phyloP scores from a whole-genome alignment of 2,329 filamentous ascomycete genomes.

The Trichophyton simii region DNA sequence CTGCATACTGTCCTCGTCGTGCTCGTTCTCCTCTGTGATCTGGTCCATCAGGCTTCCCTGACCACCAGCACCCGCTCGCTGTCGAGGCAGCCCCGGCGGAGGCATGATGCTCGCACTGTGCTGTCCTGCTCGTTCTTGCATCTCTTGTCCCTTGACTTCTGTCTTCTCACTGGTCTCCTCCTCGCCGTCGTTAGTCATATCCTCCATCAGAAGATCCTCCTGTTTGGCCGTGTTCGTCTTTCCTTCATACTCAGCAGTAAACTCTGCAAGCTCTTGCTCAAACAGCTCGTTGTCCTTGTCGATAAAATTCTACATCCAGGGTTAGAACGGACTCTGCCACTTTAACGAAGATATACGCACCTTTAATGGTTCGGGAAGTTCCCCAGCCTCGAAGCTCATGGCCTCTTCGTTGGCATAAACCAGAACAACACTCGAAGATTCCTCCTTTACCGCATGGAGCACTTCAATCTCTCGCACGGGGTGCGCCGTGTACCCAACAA shows the following conservation, averaged over 20 bases:
- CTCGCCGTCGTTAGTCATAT: not conserved
- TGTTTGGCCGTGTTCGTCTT: not conserved
- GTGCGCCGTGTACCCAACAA: constrained; percentile 28
- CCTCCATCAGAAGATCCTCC: not conserved
- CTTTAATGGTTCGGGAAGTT: constrained; percentile 26
- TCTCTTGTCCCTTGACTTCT: not conserved
- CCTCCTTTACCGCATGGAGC: constrained; percentile 40
- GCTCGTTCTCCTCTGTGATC: constrained; percentile 4
- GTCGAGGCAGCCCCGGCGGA: not conserved
- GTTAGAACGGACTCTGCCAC: constrained; percentile 3
- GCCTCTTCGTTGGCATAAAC: constrained; percentile 47
- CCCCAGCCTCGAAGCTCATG: constrained; percentile 22
- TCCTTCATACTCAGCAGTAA: constrained; percentile 3
- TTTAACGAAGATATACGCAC: constrained; percentile 16
- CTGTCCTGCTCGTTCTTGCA: not conserved
- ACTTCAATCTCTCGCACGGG: constrained; percentile 43
- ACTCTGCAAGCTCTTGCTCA: constrained; percentile 23
- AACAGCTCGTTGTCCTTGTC: constrained; percentile 37
- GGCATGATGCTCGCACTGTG: not conserved
- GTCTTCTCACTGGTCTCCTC: not conserved
- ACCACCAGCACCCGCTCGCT: not conserved
- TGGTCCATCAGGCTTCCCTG: not conserved
- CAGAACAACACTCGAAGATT: constrained; percentile 42
- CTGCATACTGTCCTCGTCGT: constrained; percentile 1
- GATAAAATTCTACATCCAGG: constrained; percentile 33